Evolutionary conservation across 2,329 filamentous ascomycete species (phyloP), one percentile per base, ranked within the genome.

Genomic region (Fusarium concolor): DNA sequence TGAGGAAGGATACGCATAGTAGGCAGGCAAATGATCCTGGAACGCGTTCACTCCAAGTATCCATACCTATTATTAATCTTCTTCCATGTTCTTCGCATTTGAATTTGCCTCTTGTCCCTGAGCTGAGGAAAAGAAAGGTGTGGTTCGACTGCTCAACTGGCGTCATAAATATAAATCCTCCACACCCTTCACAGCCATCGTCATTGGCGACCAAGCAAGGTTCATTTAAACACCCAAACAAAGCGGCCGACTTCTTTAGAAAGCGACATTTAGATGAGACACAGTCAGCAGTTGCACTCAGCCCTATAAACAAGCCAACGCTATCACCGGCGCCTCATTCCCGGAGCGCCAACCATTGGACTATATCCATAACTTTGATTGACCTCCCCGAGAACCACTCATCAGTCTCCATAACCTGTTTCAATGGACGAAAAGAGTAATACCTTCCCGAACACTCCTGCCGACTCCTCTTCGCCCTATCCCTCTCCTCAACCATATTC

Each of bases 401-500:
- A 35, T 29, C 37, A 12, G 26, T 52, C 44, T 56, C 41, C 29
- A 70, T 66, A 46, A 28, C 20, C 44, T 45, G n/a, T 57, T 29
- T 49, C 51, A 49, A 41, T 64, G 50, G 47, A 53, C 5, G 50
- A 61, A 54, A 54, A 54, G 51, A 57, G 49, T 41, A 56, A 55
- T 42, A 50, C 58, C 41, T 55, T 53, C 45, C 52, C 53, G 51
- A 38, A 49, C 17, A 46, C 67, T 38, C 54, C 56, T 44, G 55
- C 49, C 28, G 46, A 46, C 46, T 62, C 57, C 56, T 46, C 60
- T 43, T 51, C 61, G 18, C 62, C 59, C n/a, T 44, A 47, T 12
- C 57, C 64, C 15, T 65, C 71, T 15, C 57, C 59, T n/a, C 60
- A 66, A 15, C 61, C 70, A 4, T 70, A 73, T 51, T 49, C 47